phyloP scores from a whole-genome alignment of 2,329 filamentous ascomycete species.

The Aspergillus candidus region DNA sequence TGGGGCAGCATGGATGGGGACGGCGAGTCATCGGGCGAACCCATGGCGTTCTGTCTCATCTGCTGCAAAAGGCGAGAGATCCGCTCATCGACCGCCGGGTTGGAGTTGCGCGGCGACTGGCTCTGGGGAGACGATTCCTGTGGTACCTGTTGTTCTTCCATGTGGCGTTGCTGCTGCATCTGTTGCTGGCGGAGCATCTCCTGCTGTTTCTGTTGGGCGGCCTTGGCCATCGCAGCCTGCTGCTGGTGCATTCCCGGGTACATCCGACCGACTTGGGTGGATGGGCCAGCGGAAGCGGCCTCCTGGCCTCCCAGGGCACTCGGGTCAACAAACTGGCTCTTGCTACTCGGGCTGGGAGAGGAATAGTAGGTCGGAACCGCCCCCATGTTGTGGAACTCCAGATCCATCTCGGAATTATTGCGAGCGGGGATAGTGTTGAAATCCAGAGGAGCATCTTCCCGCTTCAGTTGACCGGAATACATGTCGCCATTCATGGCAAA shows the following conservation, averaged over 20 bases:
- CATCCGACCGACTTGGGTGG: conserved; percentile 62
- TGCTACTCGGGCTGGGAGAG: conserved; percentile 36
- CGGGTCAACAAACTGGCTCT: conserved; percentile 63
- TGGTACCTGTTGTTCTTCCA: conserved; percentile 20
- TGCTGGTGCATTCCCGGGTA: conserved; percentile 94
- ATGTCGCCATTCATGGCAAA: conserved; percentile 53
- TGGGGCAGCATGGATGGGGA: conserved; percentile 49
- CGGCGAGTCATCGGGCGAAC: conserved; percentile 45
- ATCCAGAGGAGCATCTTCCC: conserved; percentile 50
- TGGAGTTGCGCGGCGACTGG: conserved; percentile 41
- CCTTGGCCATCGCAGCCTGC: conserved; percentile 71
- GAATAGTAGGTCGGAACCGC: conserved; percentile 62
- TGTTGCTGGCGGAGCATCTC: conserved; percentile 55
- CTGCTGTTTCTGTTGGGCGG: conserved; percentile 59
- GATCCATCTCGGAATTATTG: conserved; percentile 54
- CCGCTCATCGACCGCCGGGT: conserved; percentile 79
- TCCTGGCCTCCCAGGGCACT: conserved; percentile 63
- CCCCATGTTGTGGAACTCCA: conserved; percentile 63
- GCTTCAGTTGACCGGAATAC: conserved; percentile 45
- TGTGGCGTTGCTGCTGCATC: conserved; percentile 35
- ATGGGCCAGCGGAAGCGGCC: conserved; percentile 45
- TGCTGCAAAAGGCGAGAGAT: conserved; percentile 89
- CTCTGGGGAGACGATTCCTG: conserved; percentile 20
- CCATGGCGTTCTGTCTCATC: conserved; percentile 70
- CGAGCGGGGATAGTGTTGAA: conserved; percentile 60